A percentile compares a stretch with the other conserved stretches of the same genome.
Conservation (phyloP, 192 early-diverging fungal genomes). For the Entomortierella beljakovae region DNA sequence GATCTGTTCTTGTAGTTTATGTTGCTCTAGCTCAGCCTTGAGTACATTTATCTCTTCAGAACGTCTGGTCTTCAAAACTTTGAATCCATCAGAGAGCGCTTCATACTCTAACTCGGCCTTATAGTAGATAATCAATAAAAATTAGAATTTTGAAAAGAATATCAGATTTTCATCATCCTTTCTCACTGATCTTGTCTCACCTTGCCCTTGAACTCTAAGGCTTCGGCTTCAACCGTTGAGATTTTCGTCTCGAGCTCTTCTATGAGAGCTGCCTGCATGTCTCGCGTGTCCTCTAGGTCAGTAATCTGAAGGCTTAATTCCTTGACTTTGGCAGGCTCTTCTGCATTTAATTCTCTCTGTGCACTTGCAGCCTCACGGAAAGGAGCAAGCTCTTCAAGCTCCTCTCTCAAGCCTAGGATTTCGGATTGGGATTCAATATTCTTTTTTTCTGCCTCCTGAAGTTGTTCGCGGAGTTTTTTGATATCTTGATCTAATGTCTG, state of each 20-base stretch:
- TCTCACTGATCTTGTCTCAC: constrained; percentile 1
- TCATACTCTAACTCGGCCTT: constrained; percentile 51
- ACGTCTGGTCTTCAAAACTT: constrained; percentile 45
- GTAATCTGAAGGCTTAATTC: constrained; percentile 42
- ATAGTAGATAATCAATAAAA: not conserved
- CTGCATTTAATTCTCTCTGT: constrained; percentile 34
- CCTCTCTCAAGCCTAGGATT: constrained; percentile 14
- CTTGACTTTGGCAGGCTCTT: constrained; percentile 34
- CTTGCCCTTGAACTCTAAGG: constrained; percentile 55
- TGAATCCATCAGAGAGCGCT: constrained; percentile 44
- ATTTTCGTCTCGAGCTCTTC: constrained; percentile 51
- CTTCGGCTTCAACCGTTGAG: constrained; percentile 47
- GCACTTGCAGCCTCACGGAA: constrained; percentile 32
- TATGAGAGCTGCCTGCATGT: constrained; percentile 42
- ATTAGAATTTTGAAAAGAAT: not conserved
- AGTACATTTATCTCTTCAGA: constrained; percentile 44
- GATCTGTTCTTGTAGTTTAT: constrained; percentile 52
- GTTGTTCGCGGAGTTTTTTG: constrained; percentile 41
- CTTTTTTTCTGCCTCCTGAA: constrained; percentile 21
- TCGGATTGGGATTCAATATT: constrained; percentile 23
- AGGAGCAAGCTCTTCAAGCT: constrained; percentile 38
- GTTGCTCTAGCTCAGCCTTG: constrained; percentile 50
- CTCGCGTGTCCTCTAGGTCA: constrained; percentile 44
- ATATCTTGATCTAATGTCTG: constrained; percentile 45
- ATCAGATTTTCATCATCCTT: not conserved